phyloP scores from a whole-genome alignment of 768 basidiomycete species.

The Termitomyces sp. region DNA sequence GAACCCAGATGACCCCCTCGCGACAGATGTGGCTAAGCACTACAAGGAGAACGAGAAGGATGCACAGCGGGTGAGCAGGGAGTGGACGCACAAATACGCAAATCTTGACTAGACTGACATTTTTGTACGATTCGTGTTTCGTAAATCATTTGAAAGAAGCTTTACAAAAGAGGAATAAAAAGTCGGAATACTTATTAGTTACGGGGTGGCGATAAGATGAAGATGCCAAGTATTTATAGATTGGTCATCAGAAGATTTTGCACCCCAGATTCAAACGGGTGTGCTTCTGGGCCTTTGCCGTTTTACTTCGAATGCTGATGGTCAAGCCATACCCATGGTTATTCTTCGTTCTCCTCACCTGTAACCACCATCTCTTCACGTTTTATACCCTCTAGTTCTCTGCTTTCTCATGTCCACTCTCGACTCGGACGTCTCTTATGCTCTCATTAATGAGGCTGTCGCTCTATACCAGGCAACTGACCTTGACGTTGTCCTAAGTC shows the following conservation, averaged over 20 bases:
- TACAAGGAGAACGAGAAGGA: constrained; percentile 97
- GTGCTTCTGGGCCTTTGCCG: constrained; percentile 6
- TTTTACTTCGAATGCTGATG: constrained; percentile 17
- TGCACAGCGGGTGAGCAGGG: constrained; percentile 85
- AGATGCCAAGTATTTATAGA: constrained; percentile 14
- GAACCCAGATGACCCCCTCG: constrained; percentile 94
- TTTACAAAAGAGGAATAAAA: not conserved
- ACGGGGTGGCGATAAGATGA: constrained; percentile 13
- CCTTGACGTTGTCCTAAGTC: constrained; percentile 17
- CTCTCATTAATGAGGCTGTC: constrained; percentile 18
- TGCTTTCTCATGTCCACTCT: not conserved
- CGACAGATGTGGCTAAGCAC: constrained; percentile 94
- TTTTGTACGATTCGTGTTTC: not conserved
- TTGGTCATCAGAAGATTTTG: constrained; percentile 17
- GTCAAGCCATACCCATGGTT: constrained; percentile 11
- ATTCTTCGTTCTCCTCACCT: constrained; percentile 2
- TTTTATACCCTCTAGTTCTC: not conserved
- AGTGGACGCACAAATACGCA: constrained; percentile 95
- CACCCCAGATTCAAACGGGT: constrained; percentile 23
- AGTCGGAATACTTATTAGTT: not conserved
- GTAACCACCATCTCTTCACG: constrained; percentile 4
- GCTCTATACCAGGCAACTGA: constrained; percentile 11
- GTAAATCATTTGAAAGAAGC: constrained; percentile 5
- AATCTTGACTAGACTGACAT: constrained; percentile 11
- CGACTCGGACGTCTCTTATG: constrained; percentile 20